Evolutionary conservation across 306 rosid species (phyloP).

Genomic region (Corylus avellana): DNA sequence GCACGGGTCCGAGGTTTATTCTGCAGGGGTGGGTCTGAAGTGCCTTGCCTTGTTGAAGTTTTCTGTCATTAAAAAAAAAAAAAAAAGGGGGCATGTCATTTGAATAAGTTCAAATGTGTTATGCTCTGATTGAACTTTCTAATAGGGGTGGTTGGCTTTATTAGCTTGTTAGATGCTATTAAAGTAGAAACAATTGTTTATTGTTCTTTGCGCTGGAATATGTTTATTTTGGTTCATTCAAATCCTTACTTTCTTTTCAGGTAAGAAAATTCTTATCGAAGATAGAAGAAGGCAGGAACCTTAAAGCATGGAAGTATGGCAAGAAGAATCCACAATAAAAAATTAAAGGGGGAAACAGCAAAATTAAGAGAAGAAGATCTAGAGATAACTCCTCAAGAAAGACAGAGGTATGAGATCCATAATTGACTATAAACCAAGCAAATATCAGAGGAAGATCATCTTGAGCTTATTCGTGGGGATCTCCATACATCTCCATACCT

Average conservation of each 20-base stretch:
- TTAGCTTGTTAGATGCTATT: neutral
- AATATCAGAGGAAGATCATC: neutral
- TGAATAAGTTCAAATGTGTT: neutral
- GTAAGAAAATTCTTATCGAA: neutral
- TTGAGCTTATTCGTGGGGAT: neutral
- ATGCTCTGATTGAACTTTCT: neutral
- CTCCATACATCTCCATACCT: neutral
- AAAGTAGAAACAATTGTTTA: neutral
- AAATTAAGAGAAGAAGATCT: neutral
- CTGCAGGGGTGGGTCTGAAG: too few relatives aligned
- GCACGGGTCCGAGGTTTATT: too few relatives aligned
- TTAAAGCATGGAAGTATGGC: neutral
- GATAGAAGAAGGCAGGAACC: neutral
- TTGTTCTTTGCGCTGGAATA: neutral
- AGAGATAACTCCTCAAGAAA: neutral
- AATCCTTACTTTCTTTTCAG: neutral
- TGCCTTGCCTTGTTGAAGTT: too few relatives aligned
- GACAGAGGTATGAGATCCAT: neutral
- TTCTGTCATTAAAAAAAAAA: too few relatives aligned
- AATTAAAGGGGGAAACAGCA: neutral
- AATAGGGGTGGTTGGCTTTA: neutral
- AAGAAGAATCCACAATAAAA: neutral
- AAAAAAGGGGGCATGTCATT: neutral
- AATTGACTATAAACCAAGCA: neutral
- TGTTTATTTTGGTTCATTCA: neutral